A percentile compares a stretch with the other conserved stretches of the same genome.
These are phyloP conservation scores for Chaetomium globosum DNA, from an alignment of 2,329 filamentous ascomycete species.

Conservation along the genomic window DNA sequence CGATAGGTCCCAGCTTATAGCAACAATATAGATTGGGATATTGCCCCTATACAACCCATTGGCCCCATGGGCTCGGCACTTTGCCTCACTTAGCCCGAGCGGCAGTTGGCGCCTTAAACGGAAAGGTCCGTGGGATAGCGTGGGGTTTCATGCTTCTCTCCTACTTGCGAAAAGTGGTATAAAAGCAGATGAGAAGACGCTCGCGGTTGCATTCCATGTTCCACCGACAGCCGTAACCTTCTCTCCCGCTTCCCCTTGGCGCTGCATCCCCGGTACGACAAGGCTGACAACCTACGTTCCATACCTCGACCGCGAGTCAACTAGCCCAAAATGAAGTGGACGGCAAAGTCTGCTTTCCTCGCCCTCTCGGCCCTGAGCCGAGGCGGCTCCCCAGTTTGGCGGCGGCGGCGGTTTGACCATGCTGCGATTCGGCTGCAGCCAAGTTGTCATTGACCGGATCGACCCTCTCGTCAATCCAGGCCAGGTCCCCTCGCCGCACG, in stretches of 20 bases:
- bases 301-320: background rate
- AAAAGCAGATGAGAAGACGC: constrained; percentile 10
- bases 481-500: constrained; percentile 53
- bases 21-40: constrained; percentile 27
- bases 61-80: constrained; percentile 27
- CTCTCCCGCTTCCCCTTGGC: background rate
- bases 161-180: background rate
- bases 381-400: constrained; percentile 39
- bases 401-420: constrained; percentile 35
- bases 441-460: constrained; percentile 52
- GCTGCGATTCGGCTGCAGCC: constrained; percentile 45
- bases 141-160: background rate
- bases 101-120: constrained; percentile 23
- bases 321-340: constrained; percentile 39
- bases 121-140: background rate
- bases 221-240: background rate
- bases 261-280: constrained; percentile 1
- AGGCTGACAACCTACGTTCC: background rate
- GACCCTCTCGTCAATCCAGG: constrained; percentile 48
- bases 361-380: constrained; percentile 39
- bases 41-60: constrained; percentile 20
- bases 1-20: constrained; percentile 22
- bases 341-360: constrained; percentile 36
- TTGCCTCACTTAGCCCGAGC: constrained; percentile 2
- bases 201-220: constrained; percentile 1